These are phyloP conservation scores for Coemansia reversa DNA, from an alignment of 192 early-diverging fungal species.

Conservation along the genomic window DNA sequence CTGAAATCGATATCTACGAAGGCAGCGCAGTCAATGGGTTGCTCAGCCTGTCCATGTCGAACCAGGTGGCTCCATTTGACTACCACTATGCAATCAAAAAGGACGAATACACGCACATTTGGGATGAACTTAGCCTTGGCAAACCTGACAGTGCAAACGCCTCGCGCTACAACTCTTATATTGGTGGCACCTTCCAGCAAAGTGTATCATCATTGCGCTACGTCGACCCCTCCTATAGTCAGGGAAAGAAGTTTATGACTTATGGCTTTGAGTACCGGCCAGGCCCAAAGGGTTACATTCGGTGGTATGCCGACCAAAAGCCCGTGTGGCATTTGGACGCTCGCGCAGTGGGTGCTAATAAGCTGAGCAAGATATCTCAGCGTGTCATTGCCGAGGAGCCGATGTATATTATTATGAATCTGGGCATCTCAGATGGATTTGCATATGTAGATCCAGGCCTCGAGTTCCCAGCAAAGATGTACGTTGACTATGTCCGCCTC, in stretches of 20 bases:
- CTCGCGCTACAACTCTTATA: slow-evolving; percentile 51
- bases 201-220: slow-evolving; percentile 48
- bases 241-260: slow-evolving; percentile 44
- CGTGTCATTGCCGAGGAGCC: slow-evolving; percentile 57
- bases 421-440: slow-evolving; percentile 53
- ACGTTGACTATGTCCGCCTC: slow-evolving; percentile 58
- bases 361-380: slow-evolving; percentile 44
- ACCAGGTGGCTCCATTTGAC: slow-evolving; percentile 58
- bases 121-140: slow-evolving; percentile 35
- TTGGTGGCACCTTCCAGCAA: slow-evolving; percentile 55
- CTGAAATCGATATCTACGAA: slow-evolving; percentile 61
- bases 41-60: slow-evolving; percentile 49
- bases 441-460: slow-evolving; percentile 45
- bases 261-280: slow-evolving; percentile 57
- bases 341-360: slow-evolving; percentile 46
- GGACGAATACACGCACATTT: slow-evolving; percentile 48
- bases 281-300: slow-evolving; percentile 43
- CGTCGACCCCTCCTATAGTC: slow-evolving; percentile 35
- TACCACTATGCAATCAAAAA: slow-evolving; percentile 52
- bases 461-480: slow-evolving; percentile 54
- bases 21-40: slow-evolving; percentile 37
- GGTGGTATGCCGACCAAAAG: slow-evolving; percentile 45
- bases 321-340: slow-evolving; percentile 47
- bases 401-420: slow-evolving; percentile 61
- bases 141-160: slow-evolving; percentile 19